phyloP scores from a whole-genome alignment of 495 filamentous ascomycete genomes.

The Xylaria curta region DNA sequence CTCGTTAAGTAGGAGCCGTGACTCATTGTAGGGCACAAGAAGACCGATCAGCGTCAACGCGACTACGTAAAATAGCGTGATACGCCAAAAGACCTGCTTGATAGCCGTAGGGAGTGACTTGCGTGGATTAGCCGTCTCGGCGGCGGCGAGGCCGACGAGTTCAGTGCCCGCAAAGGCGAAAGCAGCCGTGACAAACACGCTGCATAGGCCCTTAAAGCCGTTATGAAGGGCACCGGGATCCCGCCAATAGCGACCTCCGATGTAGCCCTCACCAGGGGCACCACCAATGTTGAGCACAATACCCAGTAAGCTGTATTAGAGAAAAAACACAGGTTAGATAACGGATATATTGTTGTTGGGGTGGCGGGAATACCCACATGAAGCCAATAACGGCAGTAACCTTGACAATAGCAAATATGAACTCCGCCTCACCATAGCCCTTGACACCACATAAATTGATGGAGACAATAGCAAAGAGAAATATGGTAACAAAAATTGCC shows the following conservation, averaged over 20 bases:
- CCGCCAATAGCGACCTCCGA: slow-evolving; percentile 85
- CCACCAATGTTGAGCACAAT: slow-evolving; percentile 83
- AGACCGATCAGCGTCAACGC: slow-evolving; percentile 76
- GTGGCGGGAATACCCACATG: slow-evolving; percentile 64
- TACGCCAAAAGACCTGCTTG: slow-evolving; percentile 97
- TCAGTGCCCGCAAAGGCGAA: slow-evolving; percentile 95
- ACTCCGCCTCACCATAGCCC: slow-evolving; percentile 91
- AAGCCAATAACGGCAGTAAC: slow-evolving; percentile 86
- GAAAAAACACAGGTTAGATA: not conserved
- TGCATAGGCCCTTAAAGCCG: slow-evolving; percentile 94
- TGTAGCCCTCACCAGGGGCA: slow-evolving; percentile 74
- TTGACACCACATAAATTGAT: slow-evolving; percentile 90
- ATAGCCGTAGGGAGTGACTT: slow-evolving; percentile 85
- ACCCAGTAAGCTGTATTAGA: slow-evolving; percentile 67
- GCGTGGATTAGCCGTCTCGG: slow-evolving; percentile 85
- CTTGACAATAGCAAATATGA: slow-evolving; percentile 86
- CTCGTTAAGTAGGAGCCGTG: slow-evolving; percentile 66
- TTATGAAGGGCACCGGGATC: slow-evolving; percentile 87
- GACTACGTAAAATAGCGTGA: slow-evolving; percentile 84
- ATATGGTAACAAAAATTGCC: slow-evolving; percentile 85
- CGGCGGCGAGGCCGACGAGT: slow-evolving; percentile 88
- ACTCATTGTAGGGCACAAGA: slow-evolving; percentile 73
- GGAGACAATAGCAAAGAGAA: slow-evolving; percentile 71
- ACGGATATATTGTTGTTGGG: not conserved
- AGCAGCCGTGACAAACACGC: slow-evolving; percentile 89